Evolutionary conservation across 1,139 yeast species (phyloP).

Genomic region (Kodamaea ohmeri): DNA sequence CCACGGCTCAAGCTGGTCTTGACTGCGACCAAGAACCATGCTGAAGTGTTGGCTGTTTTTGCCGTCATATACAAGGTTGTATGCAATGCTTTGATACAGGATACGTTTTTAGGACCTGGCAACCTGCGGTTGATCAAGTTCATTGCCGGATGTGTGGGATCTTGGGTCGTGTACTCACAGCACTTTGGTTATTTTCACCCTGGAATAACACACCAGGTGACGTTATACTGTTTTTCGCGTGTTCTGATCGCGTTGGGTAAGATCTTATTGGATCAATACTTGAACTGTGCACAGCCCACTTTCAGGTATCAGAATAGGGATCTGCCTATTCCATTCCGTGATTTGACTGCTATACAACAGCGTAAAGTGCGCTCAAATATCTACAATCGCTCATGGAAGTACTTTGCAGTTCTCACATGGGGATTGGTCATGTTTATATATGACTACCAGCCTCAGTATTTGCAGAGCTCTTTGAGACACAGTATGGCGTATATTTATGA

Average conservation of each 20-base stretch:
- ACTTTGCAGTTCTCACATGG: slow-evolving; percentile 72
- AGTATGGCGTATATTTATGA: slow-evolving; percentile 75
- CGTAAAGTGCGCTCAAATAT: slow-evolving; percentile 33
- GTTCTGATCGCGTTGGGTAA: slow-evolving; percentile 55
- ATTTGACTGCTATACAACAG: slow-evolving; percentile 32
- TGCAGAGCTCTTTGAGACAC: slow-evolving; percentile 66
- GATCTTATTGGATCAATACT: slow-evolving; percentile 39
- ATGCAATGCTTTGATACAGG: slow-evolving; percentile 31
- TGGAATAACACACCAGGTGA: slow-evolving; percentile 57
- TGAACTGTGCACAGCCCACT: slow-evolving; percentile 37
- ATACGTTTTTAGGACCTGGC: slow-evolving; percentile 34
- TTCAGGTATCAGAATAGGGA: slow-evolving; percentile 24
- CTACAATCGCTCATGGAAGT: slow-evolving; percentile 55
- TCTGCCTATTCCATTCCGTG: slow-evolving; percentile 27
- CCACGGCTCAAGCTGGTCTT: slow-evolving; percentile 51
- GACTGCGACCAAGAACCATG: slow-evolving; percentile 63
- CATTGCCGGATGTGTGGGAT: slow-evolving; percentile 63
- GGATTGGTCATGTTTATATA: slow-evolving; percentile 73
- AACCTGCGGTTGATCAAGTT: slow-evolving; percentile 41
- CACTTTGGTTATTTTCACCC: slow-evolving; percentile 45
- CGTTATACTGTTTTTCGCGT: slow-evolving; percentile 59
- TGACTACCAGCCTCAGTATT: slow-evolving; percentile 58
- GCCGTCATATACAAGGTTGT: slow-evolving; percentile 59
- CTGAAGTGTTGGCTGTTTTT: slow-evolving; percentile 62
- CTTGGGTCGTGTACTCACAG: slow-evolving; percentile 65